These are phyloP conservation scores for Immersiporthe knoxdaviesiana DNA, from an alignment of 2,329 filamentous ascomycete genomes.

Conservation along the genomic window DNA sequence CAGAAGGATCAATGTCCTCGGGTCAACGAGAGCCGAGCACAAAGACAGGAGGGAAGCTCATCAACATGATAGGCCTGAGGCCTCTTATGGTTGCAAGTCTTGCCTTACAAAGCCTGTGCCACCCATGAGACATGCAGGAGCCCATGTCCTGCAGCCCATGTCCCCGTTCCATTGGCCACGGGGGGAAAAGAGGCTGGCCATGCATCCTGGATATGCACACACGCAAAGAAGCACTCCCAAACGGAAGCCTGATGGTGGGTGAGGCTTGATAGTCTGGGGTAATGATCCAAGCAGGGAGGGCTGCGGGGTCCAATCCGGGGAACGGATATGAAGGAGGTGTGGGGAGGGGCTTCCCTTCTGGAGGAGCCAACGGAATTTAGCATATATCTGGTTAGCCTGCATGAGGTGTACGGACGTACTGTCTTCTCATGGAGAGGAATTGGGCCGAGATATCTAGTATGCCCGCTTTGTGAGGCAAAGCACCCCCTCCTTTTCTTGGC, in stretches of 20 bases:
- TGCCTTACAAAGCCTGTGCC: not conserved
- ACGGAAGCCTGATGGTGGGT: not conserved
- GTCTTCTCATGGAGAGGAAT: not conserved
- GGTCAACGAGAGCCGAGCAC: slow-evolving; percentile 10
- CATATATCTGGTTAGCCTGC: not conserved
- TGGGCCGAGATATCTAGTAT: not conserved
- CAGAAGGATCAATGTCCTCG: slow-evolving; percentile 7
- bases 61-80: not conserved
- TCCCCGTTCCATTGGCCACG: not conserved
- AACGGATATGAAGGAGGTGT: not conserved
- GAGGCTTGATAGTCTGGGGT: not conserved
- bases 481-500: not conserved
- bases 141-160: not conserved
- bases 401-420: not conserved
- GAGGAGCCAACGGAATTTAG: not conserved
- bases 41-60: not conserved
- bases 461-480: not conserved
- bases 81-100: not conserved
- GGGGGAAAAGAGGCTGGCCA: not conserved
- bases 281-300: not conserved
- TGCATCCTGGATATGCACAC: not conserved
- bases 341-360: not conserved
- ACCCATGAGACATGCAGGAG: not conserved
- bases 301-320: slow-evolving; percentile 4
- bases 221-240: not conserved